Evolutionary conservation across 768 basidiomycete genomes (phyloP).

Genomic region (Agaricus sinodeliciosus): DNA sequence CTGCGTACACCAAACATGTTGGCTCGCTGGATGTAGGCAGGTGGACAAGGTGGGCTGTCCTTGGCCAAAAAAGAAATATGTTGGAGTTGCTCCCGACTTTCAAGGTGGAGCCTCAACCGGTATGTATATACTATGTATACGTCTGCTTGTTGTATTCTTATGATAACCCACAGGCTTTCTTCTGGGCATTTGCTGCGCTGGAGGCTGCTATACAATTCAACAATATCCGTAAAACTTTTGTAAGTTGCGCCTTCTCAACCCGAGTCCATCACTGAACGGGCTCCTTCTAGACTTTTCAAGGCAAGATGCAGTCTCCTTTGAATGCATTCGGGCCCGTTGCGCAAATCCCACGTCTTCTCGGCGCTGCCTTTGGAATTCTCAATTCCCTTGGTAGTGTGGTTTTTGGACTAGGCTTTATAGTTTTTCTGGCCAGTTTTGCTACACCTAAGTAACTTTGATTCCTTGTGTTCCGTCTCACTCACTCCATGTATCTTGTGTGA

Average conservation of each 20-base stretch:
- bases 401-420: slow-evolving; percentile 64
- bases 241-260: slow-evolving; percentile 26
- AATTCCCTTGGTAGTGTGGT: slow-evolving; percentile 68
- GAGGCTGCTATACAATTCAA: slow-evolving; percentile 67
- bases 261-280: slow-evolving; percentile 26
- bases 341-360: slow-evolving; percentile 55
- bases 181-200: slow-evolving; percentile 75
- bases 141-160: slow-evolving; percentile 1
- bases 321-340: slow-evolving; percentile 62
- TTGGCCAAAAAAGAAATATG: slow-evolving; percentile 32
- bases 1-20: slow-evolving; percentile 32
- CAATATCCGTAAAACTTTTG: slow-evolving; percentile 64
- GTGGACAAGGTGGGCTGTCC: slow-evolving; percentile 62
- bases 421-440: slow-evolving; percentile 48
- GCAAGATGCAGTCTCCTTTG: slow-evolving; percentile 55
- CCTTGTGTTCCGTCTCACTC: not conserved
- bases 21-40: slow-evolving; percentile 24
- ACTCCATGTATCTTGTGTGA: not conserved
- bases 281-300: slow-evolving; percentile 48
- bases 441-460: slow-evolving; percentile 6
- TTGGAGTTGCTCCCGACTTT: slow-evolving; percentile 20
- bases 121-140: slow-evolving; percentile 25
- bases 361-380: slow-evolving; percentile 58
- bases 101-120: slow-evolving; percentile 49
- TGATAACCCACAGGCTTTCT: slow-evolving; percentile 52